These are phyloP conservation scores for Pseudogymnoascus verrucosus DNA, from an alignment of 2,329 filamentous ascomycete genomes.

Conservation along the genomic window DNA sequence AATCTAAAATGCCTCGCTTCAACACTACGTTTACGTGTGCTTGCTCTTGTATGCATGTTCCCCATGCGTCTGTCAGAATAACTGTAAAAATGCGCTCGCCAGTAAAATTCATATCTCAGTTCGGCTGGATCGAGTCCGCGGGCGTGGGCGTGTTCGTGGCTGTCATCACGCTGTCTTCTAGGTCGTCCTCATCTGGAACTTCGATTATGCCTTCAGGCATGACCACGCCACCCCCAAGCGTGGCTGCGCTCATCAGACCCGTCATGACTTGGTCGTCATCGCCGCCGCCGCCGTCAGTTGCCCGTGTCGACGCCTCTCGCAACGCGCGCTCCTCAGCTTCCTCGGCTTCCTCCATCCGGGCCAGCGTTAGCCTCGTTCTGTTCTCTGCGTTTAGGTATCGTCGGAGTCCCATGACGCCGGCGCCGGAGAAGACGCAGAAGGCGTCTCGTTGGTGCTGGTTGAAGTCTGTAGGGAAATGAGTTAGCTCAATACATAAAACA, in stretches of 20 bases:
- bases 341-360: neutral
- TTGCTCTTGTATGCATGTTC: neutral
- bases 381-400: constrained; percentile 58
- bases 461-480: constrained; percentile 55
- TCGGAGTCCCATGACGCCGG: constrained; percentile 70
- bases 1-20: neutral
- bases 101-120: neutral
- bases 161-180: neutral
- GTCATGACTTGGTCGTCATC: neutral
- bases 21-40: neutral
- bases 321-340: neutral
- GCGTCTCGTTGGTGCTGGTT: constrained; percentile 91
- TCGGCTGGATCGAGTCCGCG: neutral
- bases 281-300: neutral
- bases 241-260: neutral
- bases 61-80: neutral
- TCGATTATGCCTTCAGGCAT: neutral
- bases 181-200: neutral
- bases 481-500: constrained; percentile 8
- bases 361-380: neutral
- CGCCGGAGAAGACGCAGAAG: constrained; percentile 94
- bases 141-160: neutral
- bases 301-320: neutral
- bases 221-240: neutral
- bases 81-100: neutral